phyloP scores from a whole-genome alignment of 2,329 filamentous ascomycete species.

The Sclerotinia nivalis region DNA sequence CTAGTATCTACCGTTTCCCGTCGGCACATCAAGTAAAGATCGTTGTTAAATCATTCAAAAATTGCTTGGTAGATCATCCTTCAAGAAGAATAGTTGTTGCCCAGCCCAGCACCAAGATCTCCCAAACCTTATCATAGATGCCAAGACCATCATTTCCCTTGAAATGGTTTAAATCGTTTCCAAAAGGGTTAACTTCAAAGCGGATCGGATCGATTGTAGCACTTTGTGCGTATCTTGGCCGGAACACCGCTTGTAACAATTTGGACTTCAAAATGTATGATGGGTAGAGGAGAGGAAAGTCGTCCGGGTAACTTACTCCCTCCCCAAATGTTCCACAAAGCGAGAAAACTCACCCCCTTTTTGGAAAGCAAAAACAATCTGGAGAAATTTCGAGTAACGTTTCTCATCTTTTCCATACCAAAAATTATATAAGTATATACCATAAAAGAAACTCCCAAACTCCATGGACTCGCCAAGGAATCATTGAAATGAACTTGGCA shows the following conservation, averaged over 20 bases:
- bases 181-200: background rate
- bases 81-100: background rate
- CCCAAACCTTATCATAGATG: constrained; percentile 16
- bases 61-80: constrained; percentile 1
- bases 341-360: background rate
- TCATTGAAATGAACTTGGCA: background rate
- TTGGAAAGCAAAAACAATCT: background rate
- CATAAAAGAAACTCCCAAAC: background rate
- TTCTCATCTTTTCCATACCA: background rate
- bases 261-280: background rate
- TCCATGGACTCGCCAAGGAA: background rate
- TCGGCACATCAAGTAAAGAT: constrained; percentile 1
- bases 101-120: constrained; percentile 17
- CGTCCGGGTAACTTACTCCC: background rate
- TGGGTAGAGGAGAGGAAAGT: constrained; percentile 2
- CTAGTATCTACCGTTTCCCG: constrained; percentile 12
- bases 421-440: background rate
- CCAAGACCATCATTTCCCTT: constrained; percentile 6
- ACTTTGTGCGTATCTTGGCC: constrained; percentile 14
- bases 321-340: background rate
- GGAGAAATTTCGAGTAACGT: background rate
- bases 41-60: background rate
- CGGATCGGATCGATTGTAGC: constrained; percentile 4
- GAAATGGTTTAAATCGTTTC: background rate
- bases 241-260: constrained; percentile 18